Conservation (phyloP, 2,329 filamentous ascomycete species). For the Talaromyces sp. region DNA sequence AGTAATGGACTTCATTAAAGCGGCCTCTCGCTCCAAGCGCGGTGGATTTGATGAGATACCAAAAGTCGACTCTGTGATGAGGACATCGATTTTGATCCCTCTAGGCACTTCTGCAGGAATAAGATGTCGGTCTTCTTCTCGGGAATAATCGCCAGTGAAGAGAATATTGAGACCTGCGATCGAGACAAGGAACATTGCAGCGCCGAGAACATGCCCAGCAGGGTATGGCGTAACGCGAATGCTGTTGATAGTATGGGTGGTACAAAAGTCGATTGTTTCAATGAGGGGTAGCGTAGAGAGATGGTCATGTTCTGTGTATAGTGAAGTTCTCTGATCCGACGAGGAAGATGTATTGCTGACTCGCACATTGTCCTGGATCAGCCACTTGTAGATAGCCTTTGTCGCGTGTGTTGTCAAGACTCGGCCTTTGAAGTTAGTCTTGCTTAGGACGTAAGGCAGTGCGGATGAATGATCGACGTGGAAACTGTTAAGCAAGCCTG, state of each 20-base stretch:
- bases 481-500: constrained; percentile 61
- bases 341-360: constrained; percentile 69
- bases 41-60: constrained; percentile 93
- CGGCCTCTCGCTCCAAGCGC: constrained; percentile 82
- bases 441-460: constrained; percentile 93
- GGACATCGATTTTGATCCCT: constrained; percentile 86
- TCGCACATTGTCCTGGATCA: constrained; percentile 93
- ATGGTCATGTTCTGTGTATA: constrained; percentile 95
- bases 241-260: constrained; percentile 93
- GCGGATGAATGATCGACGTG: constrained; percentile 98
- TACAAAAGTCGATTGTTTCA: constrained; percentile 97
- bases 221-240: constrained; percentile 97
- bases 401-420: constrained; percentile 99
- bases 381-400: constrained; percentile 99
- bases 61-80: constrained; percentile 97
- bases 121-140: constrained; percentile 91
- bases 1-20: constrained; percentile 93
- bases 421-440: constrained; percentile 93
- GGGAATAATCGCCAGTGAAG: constrained; percentile 96
- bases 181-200: constrained; percentile 97
- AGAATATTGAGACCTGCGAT: constrained; percentile 96
- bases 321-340: constrained; percentile 60
- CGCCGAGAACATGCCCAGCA: constrained; percentile 94
- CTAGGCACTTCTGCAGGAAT: constrained; percentile 89
- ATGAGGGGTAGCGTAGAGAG: constrained; percentile 90